These are phyloP conservation scores for Fusarium falciforme DNA, from an alignment of 2,329 filamentous ascomycete species.

Conservation along the genomic window DNA sequence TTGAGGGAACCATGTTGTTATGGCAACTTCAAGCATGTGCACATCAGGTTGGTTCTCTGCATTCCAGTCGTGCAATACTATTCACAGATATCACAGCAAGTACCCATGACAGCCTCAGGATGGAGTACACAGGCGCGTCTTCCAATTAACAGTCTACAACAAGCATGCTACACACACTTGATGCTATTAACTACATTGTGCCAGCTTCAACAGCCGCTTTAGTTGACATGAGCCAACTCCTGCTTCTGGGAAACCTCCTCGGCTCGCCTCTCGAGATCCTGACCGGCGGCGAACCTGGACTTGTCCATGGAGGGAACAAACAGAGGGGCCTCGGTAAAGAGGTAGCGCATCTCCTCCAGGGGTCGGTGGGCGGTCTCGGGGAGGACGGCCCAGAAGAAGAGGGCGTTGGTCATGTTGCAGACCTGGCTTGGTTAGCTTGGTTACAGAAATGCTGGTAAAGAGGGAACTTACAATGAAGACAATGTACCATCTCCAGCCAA, in stretches of 20 bases:
- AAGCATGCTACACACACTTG: background rate
- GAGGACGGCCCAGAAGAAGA: constrained; percentile 71
- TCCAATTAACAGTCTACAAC: background rate
- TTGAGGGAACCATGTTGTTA: background rate
- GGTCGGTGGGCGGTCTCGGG: constrained; percentile 74
- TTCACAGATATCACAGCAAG: background rate
- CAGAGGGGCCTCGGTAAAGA: constrained; percentile 71
- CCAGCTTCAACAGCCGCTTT: background rate
- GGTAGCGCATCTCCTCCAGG: constrained; percentile 75
- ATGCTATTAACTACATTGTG: background rate
- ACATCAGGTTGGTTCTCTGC: background rate
- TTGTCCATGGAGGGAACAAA: constrained; percentile 70
- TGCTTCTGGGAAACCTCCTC: constrained; percentile 26
- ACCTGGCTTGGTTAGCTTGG: background rate
- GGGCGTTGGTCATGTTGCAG: constrained; percentile 67
- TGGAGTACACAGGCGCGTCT: background rate
- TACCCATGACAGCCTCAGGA: background rate
- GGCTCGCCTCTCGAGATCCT: constrained; percentile 23
- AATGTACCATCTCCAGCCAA: constrained; percentile 62
- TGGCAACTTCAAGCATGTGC: background rate
- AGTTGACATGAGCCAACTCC: constrained; percentile 17
- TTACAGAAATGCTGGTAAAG: background rate
- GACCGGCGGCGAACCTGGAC: constrained; percentile 32
- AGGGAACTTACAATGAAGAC: constrained; percentile 51
- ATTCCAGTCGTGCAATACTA: background rate